Conservation (phyloP, 805 yeast genomes). For the Metschnikowia matae region DNA sequence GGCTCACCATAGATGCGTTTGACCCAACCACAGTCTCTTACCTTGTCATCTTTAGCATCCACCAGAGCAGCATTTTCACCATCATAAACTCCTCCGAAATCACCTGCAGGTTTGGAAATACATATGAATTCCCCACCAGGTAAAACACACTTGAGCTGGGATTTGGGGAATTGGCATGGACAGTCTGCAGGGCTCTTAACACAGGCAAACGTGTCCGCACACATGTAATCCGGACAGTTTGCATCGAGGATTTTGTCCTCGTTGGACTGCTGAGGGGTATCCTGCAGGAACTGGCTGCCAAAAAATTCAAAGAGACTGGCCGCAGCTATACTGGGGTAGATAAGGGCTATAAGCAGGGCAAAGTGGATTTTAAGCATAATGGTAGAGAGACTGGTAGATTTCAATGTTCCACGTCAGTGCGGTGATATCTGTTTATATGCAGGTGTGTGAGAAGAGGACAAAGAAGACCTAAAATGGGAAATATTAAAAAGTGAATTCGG, state of each 20-base stretch:
- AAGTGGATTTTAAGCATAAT: slow-evolving; percentile 7
- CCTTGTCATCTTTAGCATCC: slow-evolving; percentile 48
- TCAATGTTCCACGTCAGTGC: slow-evolving; percentile 5
- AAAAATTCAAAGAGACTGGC: slow-evolving; percentile 38
- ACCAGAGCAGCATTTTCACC: slow-evolving; percentile 41
- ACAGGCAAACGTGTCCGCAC: slow-evolving; percentile 81
- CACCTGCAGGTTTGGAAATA: slow-evolving; percentile 71
- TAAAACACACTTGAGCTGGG: slow-evolving; percentile 75
- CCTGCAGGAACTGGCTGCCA: slow-evolving; percentile 12
- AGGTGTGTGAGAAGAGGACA: too few relatives aligned
- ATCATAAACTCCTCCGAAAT: slow-evolving; percentile 29
- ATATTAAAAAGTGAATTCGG: too few relatives aligned
- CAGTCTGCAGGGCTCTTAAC: slow-evolving; percentile 68
- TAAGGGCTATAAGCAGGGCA: slow-evolving; percentile 4
- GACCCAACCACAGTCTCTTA: slow-evolving; percentile 85
- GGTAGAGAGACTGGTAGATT: background rate
- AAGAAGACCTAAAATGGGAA: too few relatives aligned
- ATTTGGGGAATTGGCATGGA: slow-evolving; percentile 86
- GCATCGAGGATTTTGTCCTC: slow-evolving; percentile 36
- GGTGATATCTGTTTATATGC: background rate
- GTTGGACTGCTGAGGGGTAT: slow-evolving; percentile 19
- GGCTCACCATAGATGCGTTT: slow-evolving; percentile 46
- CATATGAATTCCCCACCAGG: slow-evolving; percentile 74
- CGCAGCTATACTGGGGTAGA: slow-evolving; percentile 15
- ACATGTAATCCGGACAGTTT: slow-evolving; percentile 63